phyloP scores from a whole-genome alignment of 352 stramenopile species.

The Achlya hypogyna region DNA sequence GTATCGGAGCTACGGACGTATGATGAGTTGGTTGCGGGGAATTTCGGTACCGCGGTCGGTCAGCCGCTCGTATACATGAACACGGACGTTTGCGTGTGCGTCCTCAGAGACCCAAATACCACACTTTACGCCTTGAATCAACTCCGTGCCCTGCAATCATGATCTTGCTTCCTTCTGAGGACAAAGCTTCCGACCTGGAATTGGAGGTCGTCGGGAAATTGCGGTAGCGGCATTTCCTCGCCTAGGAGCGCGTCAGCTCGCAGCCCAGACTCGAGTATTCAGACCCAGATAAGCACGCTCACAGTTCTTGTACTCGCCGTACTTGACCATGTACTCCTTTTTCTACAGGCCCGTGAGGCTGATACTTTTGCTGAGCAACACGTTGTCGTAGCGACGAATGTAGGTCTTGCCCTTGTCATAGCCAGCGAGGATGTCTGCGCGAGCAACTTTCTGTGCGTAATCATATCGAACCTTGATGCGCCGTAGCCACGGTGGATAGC shows the following conservation, averaged over 20 bases:
- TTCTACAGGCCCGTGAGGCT: slow-evolving; percentile 24
- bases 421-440: slow-evolving; percentile 46
- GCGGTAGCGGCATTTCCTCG: slow-evolving; percentile 45
- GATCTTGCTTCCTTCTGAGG: neutral
- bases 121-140: slow-evolving; percentile 40
- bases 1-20: slow-evolving; percentile 39
- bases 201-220: slow-evolving; percentile 39
- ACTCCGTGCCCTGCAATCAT: slow-evolving; percentile 31
- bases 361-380: neutral
- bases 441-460: slow-evolving; percentile 43
- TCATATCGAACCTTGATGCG: slow-evolving; percentile 56
- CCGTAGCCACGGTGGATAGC: slow-evolving; percentile 46
- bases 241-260: slow-evolving; percentile 3
- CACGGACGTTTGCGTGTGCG: slow-evolving; percentile 33
- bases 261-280: neutral
- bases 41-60: slow-evolving; percentile 23
- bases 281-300: slow-evolving; percentile 55
- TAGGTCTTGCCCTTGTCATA: slow-evolving; percentile 65
- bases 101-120: slow-evolving; percentile 49
- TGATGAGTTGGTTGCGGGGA: neutral
- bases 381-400: slow-evolving; percentile 53
- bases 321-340: slow-evolving; percentile 68
- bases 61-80: slow-evolving; percentile 52
- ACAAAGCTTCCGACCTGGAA: slow-evolving; percentile 31
- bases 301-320: slow-evolving; percentile 49